Evolutionary conservation across 2,329 filamentous ascomycete genomes (phyloP).

Genomic region (Hawksworthiomyces lignivorus): DNA sequence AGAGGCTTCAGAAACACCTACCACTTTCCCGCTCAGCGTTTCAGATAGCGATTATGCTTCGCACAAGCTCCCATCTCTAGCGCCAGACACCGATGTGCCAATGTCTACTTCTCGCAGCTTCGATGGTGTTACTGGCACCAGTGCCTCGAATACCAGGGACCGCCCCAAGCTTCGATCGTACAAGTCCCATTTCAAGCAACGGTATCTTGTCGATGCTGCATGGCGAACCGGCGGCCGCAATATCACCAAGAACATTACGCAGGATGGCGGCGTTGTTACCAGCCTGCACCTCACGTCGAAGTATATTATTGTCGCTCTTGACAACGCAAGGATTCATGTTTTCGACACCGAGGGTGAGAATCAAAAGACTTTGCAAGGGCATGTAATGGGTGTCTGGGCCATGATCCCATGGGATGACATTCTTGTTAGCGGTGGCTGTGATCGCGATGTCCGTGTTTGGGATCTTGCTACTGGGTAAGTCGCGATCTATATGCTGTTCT

Average conservation of each 20-base stretch:
- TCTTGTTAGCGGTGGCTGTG: conserved; percentile 90
- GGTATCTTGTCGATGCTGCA: conserved; percentile 93
- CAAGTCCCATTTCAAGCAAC: conserved; percentile 94
- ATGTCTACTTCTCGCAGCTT: conserved; percentile 43
- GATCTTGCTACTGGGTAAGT: conserved; percentile 84
- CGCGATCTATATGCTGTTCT: not conserved
- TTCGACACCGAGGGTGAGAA: conserved; percentile 88
- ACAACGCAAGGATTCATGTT: conserved; percentile 98
- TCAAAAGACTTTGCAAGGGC: conserved; percentile 82
- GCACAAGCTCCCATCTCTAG: conserved; percentile 20
- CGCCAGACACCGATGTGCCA: conserved; percentile 27
- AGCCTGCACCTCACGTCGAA: conserved; percentile 89
- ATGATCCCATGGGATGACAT: conserved; percentile 98
- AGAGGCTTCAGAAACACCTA: conserved; percentile 22
- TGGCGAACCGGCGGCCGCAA: conserved; percentile 89
- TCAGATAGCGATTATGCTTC: conserved; percentile 13
- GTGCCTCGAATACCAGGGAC: conserved; percentile 21
- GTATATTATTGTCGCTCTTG: conserved; percentile 94
- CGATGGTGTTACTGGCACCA: conserved; percentile 39
- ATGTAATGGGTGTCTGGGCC: conserved; percentile 99
- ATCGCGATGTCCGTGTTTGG: conserved; percentile 95
- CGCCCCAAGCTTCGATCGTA: conserved; percentile 71
- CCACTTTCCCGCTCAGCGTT: conserved; percentile 26
- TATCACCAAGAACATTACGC: conserved; percentile 80
- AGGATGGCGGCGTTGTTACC: conserved; percentile 94